Conservation (phyloP, 441 rosid species). For the Adansonia rubrostipa region DNA sequence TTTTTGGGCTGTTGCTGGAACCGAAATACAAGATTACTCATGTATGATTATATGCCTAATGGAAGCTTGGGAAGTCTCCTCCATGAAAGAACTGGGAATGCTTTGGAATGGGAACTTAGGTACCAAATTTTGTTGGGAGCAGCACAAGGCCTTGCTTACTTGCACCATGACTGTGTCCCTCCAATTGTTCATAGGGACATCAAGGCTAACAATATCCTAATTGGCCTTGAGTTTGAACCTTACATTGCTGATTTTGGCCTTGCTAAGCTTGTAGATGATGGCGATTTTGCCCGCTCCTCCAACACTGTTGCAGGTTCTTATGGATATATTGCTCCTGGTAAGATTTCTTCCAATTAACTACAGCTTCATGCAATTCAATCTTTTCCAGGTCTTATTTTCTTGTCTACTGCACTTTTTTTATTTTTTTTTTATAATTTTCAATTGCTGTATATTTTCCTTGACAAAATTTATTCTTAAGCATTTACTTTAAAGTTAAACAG, state of each 20-base stretch:
- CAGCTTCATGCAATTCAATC: background rate
- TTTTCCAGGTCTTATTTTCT: background rate
- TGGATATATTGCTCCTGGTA: slow-evolving; percentile 98
- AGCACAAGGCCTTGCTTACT: slow-evolving; percentile 88
- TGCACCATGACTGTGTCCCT: slow-evolving; percentile 95
- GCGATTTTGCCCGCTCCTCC: slow-evolving; percentile 83
- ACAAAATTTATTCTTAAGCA: background rate
- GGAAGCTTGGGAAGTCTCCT: slow-evolving; percentile 93
- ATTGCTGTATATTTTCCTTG: too few relatives aligned
- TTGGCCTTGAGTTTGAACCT: slow-evolving; percentile 89
- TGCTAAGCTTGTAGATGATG: slow-evolving; percentile 92
- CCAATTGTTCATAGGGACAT: slow-evolving; percentile 94
- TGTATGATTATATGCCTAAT: slow-evolving; percentile 96
- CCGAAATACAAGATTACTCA: slow-evolving; percentile 70
- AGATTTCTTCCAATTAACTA: slow-evolving; percentile 17
- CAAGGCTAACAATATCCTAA: slow-evolving; percentile 90
- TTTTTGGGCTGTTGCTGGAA: slow-evolving; percentile 97
- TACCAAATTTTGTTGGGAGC: slow-evolving; percentile 85
- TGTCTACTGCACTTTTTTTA: background rate
- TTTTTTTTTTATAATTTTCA: too few relatives aligned
- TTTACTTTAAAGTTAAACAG: background rate
- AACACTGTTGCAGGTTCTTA: slow-evolving; percentile 93
- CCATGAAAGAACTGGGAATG: slow-evolving; percentile 73
- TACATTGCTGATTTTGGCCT: slow-evolving; percentile 96
- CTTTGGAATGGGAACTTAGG: slow-evolving; percentile 88